phyloP scores from a whole-genome alignment of 352 stramenopile species.

The Phytophthora crassamura region DNA sequence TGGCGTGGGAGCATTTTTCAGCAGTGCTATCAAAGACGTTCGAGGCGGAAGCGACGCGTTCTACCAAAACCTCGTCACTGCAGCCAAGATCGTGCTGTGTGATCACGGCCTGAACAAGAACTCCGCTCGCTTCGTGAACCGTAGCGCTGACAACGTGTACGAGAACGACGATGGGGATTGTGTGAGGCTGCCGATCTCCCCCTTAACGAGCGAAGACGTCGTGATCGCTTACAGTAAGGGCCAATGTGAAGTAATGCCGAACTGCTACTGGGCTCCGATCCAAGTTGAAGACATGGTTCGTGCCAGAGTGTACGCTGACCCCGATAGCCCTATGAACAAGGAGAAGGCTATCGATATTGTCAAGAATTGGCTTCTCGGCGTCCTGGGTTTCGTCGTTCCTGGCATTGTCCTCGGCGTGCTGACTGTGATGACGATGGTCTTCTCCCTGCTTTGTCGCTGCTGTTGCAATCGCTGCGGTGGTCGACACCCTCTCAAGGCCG shows the following conservation, averaged over 20 bases:
- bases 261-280: constrained; percentile 67
- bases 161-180: constrained; percentile 46
- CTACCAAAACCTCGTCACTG: constrained; percentile 61
- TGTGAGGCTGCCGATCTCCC: constrained; percentile 34
- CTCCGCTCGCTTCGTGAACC: constrained; percentile 42
- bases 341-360: constrained; percentile 32
- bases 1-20: constrained; percentile 46
- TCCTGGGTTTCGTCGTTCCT: constrained; percentile 56
- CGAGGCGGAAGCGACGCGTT: constrained; percentile 59
- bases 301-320: constrained; percentile 31
- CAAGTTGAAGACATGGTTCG: constrained; percentile 34
- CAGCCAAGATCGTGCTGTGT: constrained; percentile 60
- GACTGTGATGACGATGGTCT: constrained; percentile 62
- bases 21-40: constrained; percentile 54
- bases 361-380: constrained; percentile 46
- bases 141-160: constrained; percentile 39
- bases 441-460: constrained; percentile 71
- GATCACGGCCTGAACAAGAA: constrained; percentile 40
- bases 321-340: constrained; percentile 32
- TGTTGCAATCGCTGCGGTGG: constrained; percentile 74
- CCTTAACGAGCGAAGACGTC: constrained; percentile 21
- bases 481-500: constrained; percentile 45
- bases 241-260: constrained; percentile 59
- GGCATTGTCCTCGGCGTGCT: constrained; percentile 56
- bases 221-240: constrained; percentile 42